phyloP scores from a whole-genome alignment of 257 asterid genomes.

The Solanum etuberosum region DNA sequence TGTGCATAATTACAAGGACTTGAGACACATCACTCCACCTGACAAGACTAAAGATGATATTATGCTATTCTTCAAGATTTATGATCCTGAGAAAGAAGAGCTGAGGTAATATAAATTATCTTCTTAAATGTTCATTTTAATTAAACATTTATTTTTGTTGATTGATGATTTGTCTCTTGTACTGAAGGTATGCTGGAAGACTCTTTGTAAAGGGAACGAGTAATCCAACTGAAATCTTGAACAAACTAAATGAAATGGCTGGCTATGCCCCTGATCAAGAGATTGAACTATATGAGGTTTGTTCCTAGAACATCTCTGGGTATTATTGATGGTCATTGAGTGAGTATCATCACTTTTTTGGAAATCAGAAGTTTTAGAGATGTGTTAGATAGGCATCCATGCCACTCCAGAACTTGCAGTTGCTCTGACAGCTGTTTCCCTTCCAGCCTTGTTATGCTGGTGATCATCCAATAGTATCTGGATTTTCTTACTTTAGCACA shows the following conservation, averaged over 20 bases:
- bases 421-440: not conserved
- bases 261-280: slow-evolving; percentile 84
- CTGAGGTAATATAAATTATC: slow-evolving; percentile 42
- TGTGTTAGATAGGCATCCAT: not conserved
- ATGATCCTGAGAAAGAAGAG: slow-evolving; percentile 77
- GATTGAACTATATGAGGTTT: slow-evolving; percentile 89
- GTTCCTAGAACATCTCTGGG: not conserved
- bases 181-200: slow-evolving; percentile 67
- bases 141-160: not conserved
- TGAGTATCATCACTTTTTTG: not conserved
- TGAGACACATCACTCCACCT: slow-evolving; percentile 53
- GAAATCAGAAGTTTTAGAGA: not conserved
- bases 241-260: slow-evolving; percentile 74
- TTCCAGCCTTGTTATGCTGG: not conserved
- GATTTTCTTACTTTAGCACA: not conserved
- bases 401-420: not conserved
- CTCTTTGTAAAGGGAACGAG: slow-evolving; percentile 60
- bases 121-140: slow-evolving; percentile 8
- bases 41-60: slow-evolving; percentile 35
- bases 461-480: not conserved
- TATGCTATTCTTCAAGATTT: not conserved
- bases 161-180: slow-evolving; percentile 2
- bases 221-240: slow-evolving; percentile 60
- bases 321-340: not conserved
- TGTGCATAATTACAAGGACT: slow-evolving; percentile 37